phyloP scores from a whole-genome alignment of 306 rosid species.

The Acacia confusa region DNA sequence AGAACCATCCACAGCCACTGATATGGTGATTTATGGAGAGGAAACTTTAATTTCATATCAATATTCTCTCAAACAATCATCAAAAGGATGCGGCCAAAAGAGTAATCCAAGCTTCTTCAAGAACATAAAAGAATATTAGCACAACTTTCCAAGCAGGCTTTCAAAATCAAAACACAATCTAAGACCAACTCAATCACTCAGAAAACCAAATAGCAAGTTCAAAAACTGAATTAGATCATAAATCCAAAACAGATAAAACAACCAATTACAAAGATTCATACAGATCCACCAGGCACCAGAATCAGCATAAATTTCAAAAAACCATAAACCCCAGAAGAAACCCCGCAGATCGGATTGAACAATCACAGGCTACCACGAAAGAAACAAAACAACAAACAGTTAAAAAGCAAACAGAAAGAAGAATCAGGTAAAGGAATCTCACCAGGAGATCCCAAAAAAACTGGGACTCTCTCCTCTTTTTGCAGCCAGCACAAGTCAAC shows the following conservation, averaged over 20 bases:
- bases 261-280: neutral
- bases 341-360: neutral
- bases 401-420: neutral
- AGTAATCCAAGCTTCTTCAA: neutral
- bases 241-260: neutral
- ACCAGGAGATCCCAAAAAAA: slow-evolving; percentile 30
- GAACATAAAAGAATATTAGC: neutral
- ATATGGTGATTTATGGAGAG: neutral
- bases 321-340: neutral
- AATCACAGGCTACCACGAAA: neutral
- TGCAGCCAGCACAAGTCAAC: slow-evolving; percentile 21
- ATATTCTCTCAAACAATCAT: neutral
- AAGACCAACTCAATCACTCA: slow-evolving; percentile 1
- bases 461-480: neutral
- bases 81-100: neutral
- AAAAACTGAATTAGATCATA: neutral
- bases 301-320: neutral
- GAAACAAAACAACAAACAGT: neutral
- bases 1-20: neutral
- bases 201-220: neutral
- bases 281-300: neutral
- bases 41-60: neutral
- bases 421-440: neutral
- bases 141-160: neutral
- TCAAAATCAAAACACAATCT: neutral